phyloP scores from a whole-genome alignment of 2,329 filamentous ascomycete genomes.

The Pseudogymnoascus sp. region DNA sequence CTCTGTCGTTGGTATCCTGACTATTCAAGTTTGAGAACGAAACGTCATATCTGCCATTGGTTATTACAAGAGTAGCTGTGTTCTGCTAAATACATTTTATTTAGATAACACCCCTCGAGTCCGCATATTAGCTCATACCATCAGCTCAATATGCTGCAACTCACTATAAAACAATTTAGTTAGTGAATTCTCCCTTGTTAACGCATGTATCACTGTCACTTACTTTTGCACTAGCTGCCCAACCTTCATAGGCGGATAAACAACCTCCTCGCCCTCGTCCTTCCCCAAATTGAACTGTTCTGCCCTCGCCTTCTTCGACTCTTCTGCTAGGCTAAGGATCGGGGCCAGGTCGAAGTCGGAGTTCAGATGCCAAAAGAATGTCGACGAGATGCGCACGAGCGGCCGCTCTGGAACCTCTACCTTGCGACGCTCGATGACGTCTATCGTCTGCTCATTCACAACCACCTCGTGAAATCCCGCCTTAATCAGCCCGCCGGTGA shows the following conservation, averaged over 20 bases:
- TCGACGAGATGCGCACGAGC: slow-evolving; percentile 49
- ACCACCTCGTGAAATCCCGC: slow-evolving; percentile 55
- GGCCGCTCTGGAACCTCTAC: slow-evolving; percentile 39
- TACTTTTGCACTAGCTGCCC: slow-evolving; percentile 50
- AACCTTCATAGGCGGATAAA: slow-evolving; percentile 47
- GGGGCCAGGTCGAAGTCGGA: slow-evolving; percentile 48
- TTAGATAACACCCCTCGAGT: background rate
- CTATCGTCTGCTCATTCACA: slow-evolving; percentile 44
- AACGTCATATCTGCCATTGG: background rate
- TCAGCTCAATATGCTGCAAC: background rate
- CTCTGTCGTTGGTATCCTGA: background rate
- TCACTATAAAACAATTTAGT: background rate
- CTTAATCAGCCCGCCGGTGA: slow-evolving; percentile 52
- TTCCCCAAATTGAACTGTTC: slow-evolving; percentile 40
- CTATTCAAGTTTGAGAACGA: too few species aligned
- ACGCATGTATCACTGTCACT: slow-evolving; percentile 22
- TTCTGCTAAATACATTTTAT: background rate
- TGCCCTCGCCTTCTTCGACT: slow-evolving; percentile 36
- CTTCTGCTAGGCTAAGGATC: slow-evolving; percentile 38
- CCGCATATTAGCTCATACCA: background rate
- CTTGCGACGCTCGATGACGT: slow-evolving; percentile 37
- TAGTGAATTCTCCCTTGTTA: background rate
- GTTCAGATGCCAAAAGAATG: slow-evolving; percentile 51
- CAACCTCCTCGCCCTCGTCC: slow-evolving; percentile 43
- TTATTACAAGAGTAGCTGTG: background rate